phyloP scores from a whole-genome alignment of 2,329 filamentous ascomycete genomes.

The Nemania bipapillata region DNA sequence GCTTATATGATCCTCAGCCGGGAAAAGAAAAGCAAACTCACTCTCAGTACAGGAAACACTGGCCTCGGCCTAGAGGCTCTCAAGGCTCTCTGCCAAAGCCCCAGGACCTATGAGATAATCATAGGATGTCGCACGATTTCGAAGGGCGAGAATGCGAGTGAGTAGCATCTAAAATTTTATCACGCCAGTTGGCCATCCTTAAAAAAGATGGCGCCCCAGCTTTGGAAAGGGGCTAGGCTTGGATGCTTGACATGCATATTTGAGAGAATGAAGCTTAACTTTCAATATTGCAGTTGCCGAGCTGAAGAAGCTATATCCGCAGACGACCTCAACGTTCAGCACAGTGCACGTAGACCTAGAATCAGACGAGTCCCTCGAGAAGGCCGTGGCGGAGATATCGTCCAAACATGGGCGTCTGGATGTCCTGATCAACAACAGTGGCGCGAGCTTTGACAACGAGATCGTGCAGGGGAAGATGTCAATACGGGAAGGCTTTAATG shows the following conservation, averaged over 20 bases:
- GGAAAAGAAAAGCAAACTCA: conserved; percentile 12
- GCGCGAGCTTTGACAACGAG: conserved; percentile 53
- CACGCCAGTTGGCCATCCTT: neutral
- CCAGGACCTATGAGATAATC: conserved; percentile 58
- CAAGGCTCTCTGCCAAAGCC: conserved; percentile 42
- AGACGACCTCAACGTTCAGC: conserved; percentile 53
- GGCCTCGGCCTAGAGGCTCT: conserved; percentile 39
- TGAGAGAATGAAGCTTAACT: neutral
- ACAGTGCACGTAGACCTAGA: conserved; percentile 60
- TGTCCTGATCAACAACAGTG: conserved; percentile 63
- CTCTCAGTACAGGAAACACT: conserved; percentile 35
- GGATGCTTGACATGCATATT: neutral
- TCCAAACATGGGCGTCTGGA: conserved; percentile 56
- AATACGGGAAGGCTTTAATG: conserved; percentile 55
- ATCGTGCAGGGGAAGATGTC: conserved; percentile 44
- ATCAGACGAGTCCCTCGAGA: conserved; percentile 59
- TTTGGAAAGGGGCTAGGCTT: neutral
- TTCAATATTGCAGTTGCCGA: conserved; percentile 42
- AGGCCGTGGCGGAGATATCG: conserved; percentile 54
- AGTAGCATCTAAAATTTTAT: conserved; percentile 16
- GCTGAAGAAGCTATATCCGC: conserved; percentile 53
- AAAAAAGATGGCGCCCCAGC: neutral
- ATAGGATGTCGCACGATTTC: conserved; percentile 59
- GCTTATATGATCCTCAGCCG: too few species aligned
- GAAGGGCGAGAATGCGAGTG: conserved; percentile 59